Conservation (phyloP, 1,284 basidiomycete species). For the Pisolithus thermaeus region DNA sequence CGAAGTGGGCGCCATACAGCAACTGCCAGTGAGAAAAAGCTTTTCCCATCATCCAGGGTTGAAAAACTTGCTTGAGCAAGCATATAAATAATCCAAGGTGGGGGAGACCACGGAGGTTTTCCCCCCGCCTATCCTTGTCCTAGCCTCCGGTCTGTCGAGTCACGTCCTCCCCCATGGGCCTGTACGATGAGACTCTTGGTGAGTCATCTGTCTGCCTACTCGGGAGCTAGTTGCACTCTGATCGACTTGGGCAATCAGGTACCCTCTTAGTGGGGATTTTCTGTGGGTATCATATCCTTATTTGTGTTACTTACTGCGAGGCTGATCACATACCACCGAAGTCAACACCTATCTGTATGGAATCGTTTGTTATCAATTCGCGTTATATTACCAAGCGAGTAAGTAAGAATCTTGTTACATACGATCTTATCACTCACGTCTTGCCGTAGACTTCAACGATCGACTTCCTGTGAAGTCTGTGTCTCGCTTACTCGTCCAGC, state of each 20-base stretch:
- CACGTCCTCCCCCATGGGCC: neutral
- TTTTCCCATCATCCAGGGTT: no score
- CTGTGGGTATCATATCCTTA: neutral
- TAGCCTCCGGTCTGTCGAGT: no score
- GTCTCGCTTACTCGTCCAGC: neutral
- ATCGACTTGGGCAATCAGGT: neutral
- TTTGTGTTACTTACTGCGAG: no score
- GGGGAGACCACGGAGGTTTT: no score
- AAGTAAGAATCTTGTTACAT: slow-evolving; percentile 7
- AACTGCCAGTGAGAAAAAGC: no score
- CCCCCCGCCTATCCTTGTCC: no score
- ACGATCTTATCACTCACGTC: neutral
- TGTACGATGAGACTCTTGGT: slow-evolving; percentile 2
- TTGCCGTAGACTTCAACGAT: neutral
- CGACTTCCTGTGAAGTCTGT: neutral
- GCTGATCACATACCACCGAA: slow-evolving; percentile 7
- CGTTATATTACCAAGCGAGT: slow-evolving; percentile 36
- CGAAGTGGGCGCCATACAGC: no score
- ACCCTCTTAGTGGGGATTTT: neutral
- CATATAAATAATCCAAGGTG: no score
- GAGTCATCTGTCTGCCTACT: neutral
- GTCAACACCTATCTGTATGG: slow-evolving; percentile 46
- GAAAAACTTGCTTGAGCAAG: no score
- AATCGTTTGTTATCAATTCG: slow-evolving; percentile 41
- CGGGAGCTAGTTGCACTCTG: neutral